Evolutionary conservation across 78 protist genomes (phyloP).

Genomic region (Bodo saltans): DNA sequence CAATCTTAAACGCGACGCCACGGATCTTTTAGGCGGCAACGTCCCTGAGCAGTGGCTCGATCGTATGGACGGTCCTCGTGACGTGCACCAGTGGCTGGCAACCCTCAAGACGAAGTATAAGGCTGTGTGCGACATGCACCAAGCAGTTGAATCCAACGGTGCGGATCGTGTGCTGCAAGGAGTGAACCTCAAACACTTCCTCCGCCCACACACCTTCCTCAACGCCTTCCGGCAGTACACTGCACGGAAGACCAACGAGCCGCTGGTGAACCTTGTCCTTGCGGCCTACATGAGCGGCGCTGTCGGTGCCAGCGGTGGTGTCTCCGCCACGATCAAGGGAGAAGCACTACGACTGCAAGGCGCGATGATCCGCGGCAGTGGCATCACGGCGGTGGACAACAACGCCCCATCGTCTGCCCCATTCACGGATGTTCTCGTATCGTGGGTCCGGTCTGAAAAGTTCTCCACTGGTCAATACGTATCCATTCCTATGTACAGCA

Average conservation of each 20-base stretch:
- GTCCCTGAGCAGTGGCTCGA: slow-evolving; percentile 55
- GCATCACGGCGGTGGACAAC: background rate
- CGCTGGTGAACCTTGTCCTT: slow-evolving; percentile 27
- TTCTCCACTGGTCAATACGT: background rate
- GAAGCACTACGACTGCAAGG: slow-evolving; percentile 43
- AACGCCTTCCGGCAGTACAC: slow-evolving; percentile 69
- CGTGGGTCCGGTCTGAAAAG: background rate
- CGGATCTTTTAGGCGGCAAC: slow-evolving; percentile 6
- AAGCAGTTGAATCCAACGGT: background rate
- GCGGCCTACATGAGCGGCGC: background rate
- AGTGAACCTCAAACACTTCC: slow-evolving; percentile 27
- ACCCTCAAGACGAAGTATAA: slow-evolving; percentile 15
- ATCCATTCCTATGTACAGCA: background rate
- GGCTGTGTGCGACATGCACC: background rate
- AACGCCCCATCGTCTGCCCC: background rate
- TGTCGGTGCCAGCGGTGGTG: background rate
- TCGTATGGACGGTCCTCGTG: slow-evolving; percentile 64
- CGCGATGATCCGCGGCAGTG: background rate
- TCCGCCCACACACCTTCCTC: slow-evolving; percentile 53
- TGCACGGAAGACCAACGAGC: slow-evolving; percentile 9
- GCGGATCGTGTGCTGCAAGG: slow-evolving; percentile 15
- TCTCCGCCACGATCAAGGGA: background rate
- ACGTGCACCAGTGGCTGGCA: slow-evolving; percentile 17
- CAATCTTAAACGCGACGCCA: slow-evolving; percentile 1
- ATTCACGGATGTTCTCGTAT: background rate